These are phyloP conservation scores for Salvia miltiorrhiza DNA, from an alignment of 257 asterid species.

Conservation along the genomic window DNA sequence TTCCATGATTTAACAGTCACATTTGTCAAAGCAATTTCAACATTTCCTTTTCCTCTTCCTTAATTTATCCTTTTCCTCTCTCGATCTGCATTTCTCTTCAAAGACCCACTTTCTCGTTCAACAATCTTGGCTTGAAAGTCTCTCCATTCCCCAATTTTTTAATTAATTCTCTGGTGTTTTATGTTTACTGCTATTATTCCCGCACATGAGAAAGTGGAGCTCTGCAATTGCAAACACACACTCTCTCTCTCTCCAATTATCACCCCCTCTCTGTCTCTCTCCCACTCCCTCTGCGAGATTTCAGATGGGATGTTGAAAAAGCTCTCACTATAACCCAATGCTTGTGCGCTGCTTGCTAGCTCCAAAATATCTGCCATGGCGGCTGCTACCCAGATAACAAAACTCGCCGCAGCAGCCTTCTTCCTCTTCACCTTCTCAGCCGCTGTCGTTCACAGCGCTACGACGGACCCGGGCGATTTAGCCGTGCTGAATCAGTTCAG, in stretches of 20 bases:
- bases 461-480: slow-evolving; percentile 74
- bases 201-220: slow-evolving; percentile 15
- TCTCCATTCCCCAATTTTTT: background rate
- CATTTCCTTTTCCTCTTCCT: slow-evolving; percentile 9
- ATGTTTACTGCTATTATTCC: slow-evolving; percentile 15
- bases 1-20: slow-evolving; percentile 9
- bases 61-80: background rate
- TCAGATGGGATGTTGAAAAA: slow-evolving; percentile 33
- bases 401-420: slow-evolving; percentile 25
- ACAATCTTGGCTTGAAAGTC: slow-evolving; percentile 22
- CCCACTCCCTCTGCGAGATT: slow-evolving; percentile 25
- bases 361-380: slow-evolving; percentile 39
- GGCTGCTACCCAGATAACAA: slow-evolving; percentile 24
- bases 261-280: slow-evolving; percentile 21
- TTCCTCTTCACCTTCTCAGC: slow-evolving; percentile 25
- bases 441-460: slow-evolving; percentile 34
- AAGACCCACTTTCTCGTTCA: slow-evolving; percentile 24
- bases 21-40: slow-evolving; percentile 6
- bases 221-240: background rate
- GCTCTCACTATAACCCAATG: slow-evolving; percentile 30
- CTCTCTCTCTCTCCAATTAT: slow-evolving; percentile 59
- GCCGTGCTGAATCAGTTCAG: slow-evolving; percentile 56
- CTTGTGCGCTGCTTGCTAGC: slow-evolving; percentile 23
- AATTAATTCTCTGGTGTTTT: background rate
- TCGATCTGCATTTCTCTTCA: too few relatives aligned